Evolutionary conservation across 108 stramenopile species (phyloP).

Genomic region (Pelagomonas calceolata): DNA sequence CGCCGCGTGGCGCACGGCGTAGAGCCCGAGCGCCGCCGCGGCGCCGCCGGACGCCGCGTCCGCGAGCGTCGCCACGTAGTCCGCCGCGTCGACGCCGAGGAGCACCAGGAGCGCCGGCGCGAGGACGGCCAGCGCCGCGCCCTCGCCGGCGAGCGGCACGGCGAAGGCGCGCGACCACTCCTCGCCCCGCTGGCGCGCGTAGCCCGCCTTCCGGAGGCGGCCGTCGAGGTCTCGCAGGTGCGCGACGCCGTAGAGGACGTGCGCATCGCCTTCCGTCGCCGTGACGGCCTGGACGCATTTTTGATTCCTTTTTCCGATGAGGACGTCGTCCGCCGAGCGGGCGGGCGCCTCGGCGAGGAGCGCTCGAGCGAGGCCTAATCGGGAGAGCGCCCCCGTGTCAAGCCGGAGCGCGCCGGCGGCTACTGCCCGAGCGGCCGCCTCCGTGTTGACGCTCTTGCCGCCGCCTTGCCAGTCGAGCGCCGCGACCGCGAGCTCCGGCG

Average conservation of each 20-base stretch:
- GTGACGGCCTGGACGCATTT: neutral
- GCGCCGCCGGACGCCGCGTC: neutral
- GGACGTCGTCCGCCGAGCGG: neutral
- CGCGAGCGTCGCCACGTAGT: neutral
- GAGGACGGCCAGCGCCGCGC: neutral
- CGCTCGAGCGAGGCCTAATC: neutral
- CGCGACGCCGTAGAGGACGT: neutral
- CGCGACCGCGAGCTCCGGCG: neutral
- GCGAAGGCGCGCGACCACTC: neutral
- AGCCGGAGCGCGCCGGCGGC: neutral
- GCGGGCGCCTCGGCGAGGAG: neutral
- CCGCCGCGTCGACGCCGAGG: neutral
- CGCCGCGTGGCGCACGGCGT: neutral
- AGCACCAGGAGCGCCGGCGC: neutral
- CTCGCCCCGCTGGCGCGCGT: neutral
- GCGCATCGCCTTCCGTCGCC: neutral
- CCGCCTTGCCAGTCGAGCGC: neutral
- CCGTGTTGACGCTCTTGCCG: neutral
- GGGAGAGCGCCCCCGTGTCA: neutral
- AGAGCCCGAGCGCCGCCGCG: neutral
- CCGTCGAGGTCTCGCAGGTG: neutral
- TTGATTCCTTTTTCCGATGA: neutral
- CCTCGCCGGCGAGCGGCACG: neutral
- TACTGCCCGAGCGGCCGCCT: neutral
- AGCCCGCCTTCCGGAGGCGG: neutral